Percentiles rank a stretch among this genome's conserved stretches.
These are phyloP conservation scores for Gossypium schwendimanii DNA, from an alignment of 441 rosid genomes.

Conservation along the genomic window DNA sequence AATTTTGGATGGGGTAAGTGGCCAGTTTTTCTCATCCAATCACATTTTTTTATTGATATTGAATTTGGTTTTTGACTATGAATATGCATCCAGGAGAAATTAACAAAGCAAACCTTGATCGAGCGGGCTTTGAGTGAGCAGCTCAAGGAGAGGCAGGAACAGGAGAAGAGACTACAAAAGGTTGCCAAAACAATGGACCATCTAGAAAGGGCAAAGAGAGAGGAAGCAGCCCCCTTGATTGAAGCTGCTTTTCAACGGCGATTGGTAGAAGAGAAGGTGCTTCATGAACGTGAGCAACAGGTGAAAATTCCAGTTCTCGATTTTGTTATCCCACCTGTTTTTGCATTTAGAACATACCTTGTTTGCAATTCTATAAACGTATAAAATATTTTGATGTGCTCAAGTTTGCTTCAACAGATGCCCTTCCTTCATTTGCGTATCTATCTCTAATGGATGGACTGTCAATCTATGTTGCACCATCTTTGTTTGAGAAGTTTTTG, in stretches of 20 bases:
- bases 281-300: slow-evolving; percentile 88
- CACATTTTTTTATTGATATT: neutral
- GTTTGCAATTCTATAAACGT: neutral
- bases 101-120: slow-evolving; percentile 70
- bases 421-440: neutral
- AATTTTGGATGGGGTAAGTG: slow-evolving; percentile 35
- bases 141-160: slow-evolving; percentile 86
- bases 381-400: neutral
- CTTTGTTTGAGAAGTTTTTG: neutral
- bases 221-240: slow-evolving; percentile 88
- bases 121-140: slow-evolving; percentile 82
- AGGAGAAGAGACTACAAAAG: slow-evolving; percentile 85
- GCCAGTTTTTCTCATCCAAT: neutral
- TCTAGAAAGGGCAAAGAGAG: slow-evolving; percentile 93
- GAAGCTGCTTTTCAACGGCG: slow-evolving; percentile 85
- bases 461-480: neutral
- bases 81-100: slow-evolving; percentile 55
- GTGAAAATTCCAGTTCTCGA: slow-evolving; percentile 22
- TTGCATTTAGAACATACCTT: neutral
- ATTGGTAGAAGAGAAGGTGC: slow-evolving; percentile 74
- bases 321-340: neutral
- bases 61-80: neutral
- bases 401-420: neutral
- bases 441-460: neutral
- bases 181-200: slow-evolving; percentile 88